Percentiles rank a stretch among this genome's conserved stretches.
These are phyloP conservation scores for Crithidia thermophila DNA, from an alignment of 208 protist species.

Conservation along the genomic window DNA sequence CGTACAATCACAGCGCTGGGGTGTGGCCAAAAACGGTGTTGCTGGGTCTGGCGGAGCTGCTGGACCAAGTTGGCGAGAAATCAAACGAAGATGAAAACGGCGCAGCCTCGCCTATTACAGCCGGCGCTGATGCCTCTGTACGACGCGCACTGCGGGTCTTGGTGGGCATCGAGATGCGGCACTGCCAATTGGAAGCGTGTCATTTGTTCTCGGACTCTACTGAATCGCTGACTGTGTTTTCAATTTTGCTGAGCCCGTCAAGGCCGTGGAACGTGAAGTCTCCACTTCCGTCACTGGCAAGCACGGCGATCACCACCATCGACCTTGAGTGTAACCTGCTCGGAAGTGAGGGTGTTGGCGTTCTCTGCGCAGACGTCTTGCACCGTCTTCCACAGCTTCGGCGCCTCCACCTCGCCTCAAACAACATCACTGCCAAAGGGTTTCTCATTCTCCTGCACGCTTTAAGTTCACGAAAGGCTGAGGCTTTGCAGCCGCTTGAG, in stretches of 20 bases:
- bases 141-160: no score
- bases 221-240: not conserved
- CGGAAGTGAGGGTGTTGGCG: slow-evolving; percentile 22
- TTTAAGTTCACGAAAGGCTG: not conserved
- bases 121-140: no score
- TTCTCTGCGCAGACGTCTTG: slow-evolving; percentile 19
- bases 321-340: slow-evolving; percentile 46
- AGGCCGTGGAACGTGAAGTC: slow-evolving; percentile 1
- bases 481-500: slow-evolving; percentile 9
- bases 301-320: slow-evolving; percentile 23
- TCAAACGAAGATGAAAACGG: no score
- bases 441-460: slow-evolving; percentile 1
- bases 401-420: slow-evolving; percentile 34
- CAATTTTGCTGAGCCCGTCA: slow-evolving; percentile 4
- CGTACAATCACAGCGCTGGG: no score
- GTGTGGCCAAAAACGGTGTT: slow-evolving; percentile 1
- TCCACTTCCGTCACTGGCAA: not conserved
- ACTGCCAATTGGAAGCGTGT: slow-evolving; percentile 19
- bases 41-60: not conserved
- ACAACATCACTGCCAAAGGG: slow-evolving; percentile 12
- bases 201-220: slow-evolving; percentile 4
- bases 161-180: slow-evolving; percentile 29
- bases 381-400: slow-evolving; percentile 18
- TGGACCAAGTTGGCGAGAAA: not conserved
- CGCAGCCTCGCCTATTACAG: not conserved